A percentile compares a stretch with the other conserved stretches of the same genome.
phyloP scores from a whole-genome alignment of 495 filamentous ascomycete genomes.

The Talaromyces wortmannii region DNA sequence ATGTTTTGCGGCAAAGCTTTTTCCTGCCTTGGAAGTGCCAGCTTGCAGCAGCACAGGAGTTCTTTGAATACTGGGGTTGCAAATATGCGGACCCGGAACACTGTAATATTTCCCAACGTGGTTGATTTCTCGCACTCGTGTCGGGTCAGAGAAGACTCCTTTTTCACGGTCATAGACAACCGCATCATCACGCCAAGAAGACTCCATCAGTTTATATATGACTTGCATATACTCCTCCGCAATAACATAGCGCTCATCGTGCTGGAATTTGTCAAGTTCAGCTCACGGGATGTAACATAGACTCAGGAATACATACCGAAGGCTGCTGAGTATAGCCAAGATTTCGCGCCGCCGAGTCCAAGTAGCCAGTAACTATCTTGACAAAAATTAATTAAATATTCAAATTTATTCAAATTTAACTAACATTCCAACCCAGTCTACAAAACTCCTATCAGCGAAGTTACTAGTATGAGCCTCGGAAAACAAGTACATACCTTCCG shows the following conservation, averaged over 20 bases:
- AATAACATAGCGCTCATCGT: slow-evolving; percentile 54
- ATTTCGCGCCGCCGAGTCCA: too few species aligned
- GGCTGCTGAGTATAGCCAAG: too few species aligned
- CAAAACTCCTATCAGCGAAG: too few species aligned
- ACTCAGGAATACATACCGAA: too few species aligned
- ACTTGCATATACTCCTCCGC: slow-evolving; percentile 57
- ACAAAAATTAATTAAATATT: too few species aligned
- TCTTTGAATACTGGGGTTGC: slow-evolving; percentile 55
- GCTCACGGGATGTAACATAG: too few species aligned
- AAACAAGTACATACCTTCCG: too few species aligned
- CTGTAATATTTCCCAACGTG: slow-evolving; percentile 53
- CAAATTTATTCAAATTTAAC: too few species aligned
- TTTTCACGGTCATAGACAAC: slow-evolving; percentile 37
- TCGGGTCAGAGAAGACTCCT: slow-evolving; percentile 47
- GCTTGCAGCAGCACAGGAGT: slow-evolving; percentile 62
- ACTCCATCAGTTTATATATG: slow-evolving; percentile 55
- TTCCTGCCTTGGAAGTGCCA: slow-evolving; percentile 51
- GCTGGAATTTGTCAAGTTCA: slow-evolving; percentile 46
- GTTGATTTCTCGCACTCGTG: slow-evolving; percentile 51
- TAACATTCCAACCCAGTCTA: too few species aligned
- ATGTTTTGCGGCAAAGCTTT: slow-evolving; percentile 51
- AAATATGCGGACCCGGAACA: slow-evolving; percentile 43
- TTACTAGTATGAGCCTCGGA: too few species aligned
- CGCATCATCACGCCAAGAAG: slow-evolving; percentile 52
- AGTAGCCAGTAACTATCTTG: too few species aligned